Evolutionary conservation across 495 filamentous ascomycete species (phyloP).

Genomic region (Delitschia confertaspora): DNA sequence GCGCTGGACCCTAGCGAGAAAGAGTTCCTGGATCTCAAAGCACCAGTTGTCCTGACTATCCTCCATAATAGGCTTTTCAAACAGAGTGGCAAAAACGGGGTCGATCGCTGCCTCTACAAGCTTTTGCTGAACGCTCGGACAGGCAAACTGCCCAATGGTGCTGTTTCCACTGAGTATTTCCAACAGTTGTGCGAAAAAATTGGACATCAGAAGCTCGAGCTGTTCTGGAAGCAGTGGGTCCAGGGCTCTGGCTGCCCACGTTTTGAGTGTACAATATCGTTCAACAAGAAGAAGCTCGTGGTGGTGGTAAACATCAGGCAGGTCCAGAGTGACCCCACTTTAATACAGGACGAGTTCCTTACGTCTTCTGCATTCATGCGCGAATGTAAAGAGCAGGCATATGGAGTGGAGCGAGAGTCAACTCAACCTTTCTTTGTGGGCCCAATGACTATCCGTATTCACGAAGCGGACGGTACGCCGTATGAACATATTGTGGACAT

Average conservation of each 20-base stretch:
- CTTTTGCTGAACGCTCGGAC: constrained; percentile 75
- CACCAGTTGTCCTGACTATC: constrained; percentile 84
- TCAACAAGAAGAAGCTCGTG: constrained; percentile 96
- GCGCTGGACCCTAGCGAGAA: constrained; percentile 71
- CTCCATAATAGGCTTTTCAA: constrained; percentile 85
- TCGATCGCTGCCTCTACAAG: constrained; percentile 73
- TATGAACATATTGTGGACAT: constrained; percentile 98
- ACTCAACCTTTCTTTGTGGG: constrained; percentile 68
- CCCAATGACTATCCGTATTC: constrained; percentile 94
- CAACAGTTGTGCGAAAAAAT: constrained; percentile 75
- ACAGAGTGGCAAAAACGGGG: constrained; percentile 68
- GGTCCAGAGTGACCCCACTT: constrained; percentile 52
- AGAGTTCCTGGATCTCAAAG: constrained; percentile 87
- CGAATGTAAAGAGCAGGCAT: constrained; percentile 68
- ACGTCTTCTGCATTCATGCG: constrained; percentile 67
- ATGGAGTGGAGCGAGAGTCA: constrained; percentile 58
- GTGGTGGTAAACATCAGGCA: constrained; percentile 90
- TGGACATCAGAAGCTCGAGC: constrained; percentile 72
- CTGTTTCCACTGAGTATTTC: constrained; percentile 66
- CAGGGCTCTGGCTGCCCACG: constrained; percentile 76
- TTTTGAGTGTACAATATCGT: constrained; percentile 74
- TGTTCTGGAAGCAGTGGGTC: constrained; percentile 92
- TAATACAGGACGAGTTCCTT: constrained; percentile 21
- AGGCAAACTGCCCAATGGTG: constrained; percentile 61
- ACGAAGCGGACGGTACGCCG: constrained; percentile 96